Conservation (phyloP, 768 basidiomycete species). For the Leucosporidium yakuticum region DNA sequence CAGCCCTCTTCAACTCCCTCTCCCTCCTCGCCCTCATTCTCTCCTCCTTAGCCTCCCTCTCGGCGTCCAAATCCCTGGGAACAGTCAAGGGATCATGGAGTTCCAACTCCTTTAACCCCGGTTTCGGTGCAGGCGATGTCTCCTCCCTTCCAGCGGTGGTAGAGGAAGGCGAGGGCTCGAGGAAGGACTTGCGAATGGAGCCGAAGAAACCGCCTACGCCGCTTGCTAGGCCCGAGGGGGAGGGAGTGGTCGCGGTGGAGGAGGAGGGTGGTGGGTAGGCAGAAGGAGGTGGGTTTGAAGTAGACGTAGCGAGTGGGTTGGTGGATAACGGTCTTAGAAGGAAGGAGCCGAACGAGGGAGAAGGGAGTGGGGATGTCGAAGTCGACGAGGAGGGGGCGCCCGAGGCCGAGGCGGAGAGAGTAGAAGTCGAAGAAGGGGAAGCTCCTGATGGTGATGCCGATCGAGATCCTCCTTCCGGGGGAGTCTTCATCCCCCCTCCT, state of each 20-base stretch:
- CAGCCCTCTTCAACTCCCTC: not conserved
- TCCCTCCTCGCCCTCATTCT: not conserved
- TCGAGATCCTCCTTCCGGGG: not conserved
- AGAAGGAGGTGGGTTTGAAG: not conserved
- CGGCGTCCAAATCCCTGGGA: not conserved
- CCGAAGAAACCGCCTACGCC: not conserved
- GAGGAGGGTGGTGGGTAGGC: no score
- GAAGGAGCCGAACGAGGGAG: slow-evolving; percentile 5
- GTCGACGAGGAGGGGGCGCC: not conserved
- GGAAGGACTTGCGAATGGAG: no score
- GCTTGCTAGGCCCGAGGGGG: not conserved
- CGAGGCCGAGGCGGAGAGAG: not conserved
- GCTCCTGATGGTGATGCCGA: not conserved
- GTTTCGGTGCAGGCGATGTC: not conserved
- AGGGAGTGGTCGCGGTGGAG: not conserved
- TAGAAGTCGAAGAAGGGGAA: not conserved
- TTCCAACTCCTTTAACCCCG: slow-evolving; percentile 3
- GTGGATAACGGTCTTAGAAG: not conserved
- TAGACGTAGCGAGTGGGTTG: not conserved
- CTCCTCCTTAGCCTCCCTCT: not conserved
- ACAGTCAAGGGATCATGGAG: not conserved
- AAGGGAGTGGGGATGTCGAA: not conserved
- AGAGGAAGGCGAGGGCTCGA: not conserved
- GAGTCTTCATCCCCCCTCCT: not conserved
- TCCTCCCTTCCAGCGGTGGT: not conserved